Evolutionary conservation across 164 flowering plant genomes (phyloP), one percentile per base, ranked within the genome.

Genomic region (Akebia trifoliata): DNA sequence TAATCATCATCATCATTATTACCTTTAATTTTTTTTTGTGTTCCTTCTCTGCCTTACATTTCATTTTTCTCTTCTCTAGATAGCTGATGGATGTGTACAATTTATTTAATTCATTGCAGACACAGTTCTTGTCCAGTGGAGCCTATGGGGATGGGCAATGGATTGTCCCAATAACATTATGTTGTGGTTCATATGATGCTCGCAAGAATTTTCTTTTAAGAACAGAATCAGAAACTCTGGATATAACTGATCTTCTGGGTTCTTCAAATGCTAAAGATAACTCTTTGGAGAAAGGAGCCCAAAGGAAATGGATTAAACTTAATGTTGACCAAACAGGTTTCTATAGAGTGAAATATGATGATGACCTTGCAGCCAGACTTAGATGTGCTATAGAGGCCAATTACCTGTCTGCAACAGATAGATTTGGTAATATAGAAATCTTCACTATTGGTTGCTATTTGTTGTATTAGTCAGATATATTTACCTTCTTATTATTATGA

Each of bases 341-440:
- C 70, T 94, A 86, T 44, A 72, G 99, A 60, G 97, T 94, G 62
- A 90, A 94, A 76, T 94, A 94, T 72, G 97, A 94, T 59, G 91
- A 87, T 24, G 76, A 71, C 7, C 89, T 94, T 60, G 73, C 83
- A 40, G 75, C 77, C 50, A 77, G 78, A 56, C 92, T 94, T 54
- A 67, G 82, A 76, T 36, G 61, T 78, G 97, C 97, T 21, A 83
- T 87, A 50, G 82, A 86, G 72, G 74, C 62, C 15, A 75, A 77
- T 46, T 43, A 15, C 60, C 70, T 93, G 47, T 71, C 89, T 58
- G 78, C 84, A 54, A 81, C 82, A 7, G 98, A 93, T 71, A 84
- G 83, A 82, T 87, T 80, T 75, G 98, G 98, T 89, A 81, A 69
- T 28, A 26, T 54, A 6, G 18, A 10, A 40, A 15, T 51, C 4